These are phyloP conservation scores for Trichomonascaceae sp. DNA, from an alignment of 1,139 yeast genomes.

Conservation along the genomic window DNA sequence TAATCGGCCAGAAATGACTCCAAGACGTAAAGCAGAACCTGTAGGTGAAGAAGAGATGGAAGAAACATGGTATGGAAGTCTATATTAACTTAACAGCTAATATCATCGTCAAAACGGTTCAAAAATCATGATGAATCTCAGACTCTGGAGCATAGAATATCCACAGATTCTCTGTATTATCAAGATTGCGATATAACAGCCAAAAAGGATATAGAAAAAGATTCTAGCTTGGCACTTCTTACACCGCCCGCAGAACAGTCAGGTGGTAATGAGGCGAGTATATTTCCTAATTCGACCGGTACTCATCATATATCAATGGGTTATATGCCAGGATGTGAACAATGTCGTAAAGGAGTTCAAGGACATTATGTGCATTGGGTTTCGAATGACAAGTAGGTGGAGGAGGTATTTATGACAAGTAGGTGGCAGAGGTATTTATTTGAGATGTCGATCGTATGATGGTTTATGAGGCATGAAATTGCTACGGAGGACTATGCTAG, in stretches of 20 bases:
- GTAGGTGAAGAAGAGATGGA: background rate
- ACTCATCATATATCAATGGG: constrained; percentile 7
- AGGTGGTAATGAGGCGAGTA: background rate
- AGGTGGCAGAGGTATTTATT: too few relatives aligned
- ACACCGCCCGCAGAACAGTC: constrained; percentile 6
- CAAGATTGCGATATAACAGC: background rate
- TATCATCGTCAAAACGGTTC: background rate
- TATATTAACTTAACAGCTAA: background rate
- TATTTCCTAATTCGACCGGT: constrained; percentile 1
- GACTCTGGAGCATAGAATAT: background rate
- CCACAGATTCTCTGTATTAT: background rate
- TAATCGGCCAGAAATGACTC: background rate
- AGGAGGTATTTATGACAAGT: too few relatives aligned
- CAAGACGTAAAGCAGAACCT: background rate
- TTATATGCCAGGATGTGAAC: constrained; percentile 6
- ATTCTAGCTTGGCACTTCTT: background rate
- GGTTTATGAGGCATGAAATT: too few relatives aligned
- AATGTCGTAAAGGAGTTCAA: constrained; percentile 6
- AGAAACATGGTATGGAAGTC: background rate
- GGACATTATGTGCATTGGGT: constrained; percentile 10
- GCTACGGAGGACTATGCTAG: too few relatives aligned
- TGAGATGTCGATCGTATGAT: background rate
- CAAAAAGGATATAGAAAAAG: background rate
- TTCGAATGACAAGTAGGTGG: background rate
- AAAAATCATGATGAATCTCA: background rate